Conservation (phyloP, 2,329 filamentous ascomycete genomes). For the Ascochyta koolunga region DNA sequence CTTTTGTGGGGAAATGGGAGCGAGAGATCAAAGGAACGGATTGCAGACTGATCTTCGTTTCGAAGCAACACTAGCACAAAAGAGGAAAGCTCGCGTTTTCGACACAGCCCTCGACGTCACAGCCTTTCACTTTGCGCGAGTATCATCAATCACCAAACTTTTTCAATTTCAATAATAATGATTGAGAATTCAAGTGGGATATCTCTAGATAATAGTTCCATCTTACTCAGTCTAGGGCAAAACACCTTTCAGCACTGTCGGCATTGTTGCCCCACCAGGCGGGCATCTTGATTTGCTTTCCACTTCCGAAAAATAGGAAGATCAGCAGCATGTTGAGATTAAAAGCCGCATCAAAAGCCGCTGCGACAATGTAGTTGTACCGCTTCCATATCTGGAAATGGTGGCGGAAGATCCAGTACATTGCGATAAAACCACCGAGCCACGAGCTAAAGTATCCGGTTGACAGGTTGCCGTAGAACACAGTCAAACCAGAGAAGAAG, state of each 20-base stretch:
- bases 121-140: neutral
- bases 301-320: slow-evolving; percentile 65
- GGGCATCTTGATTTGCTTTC: slow-evolving; percentile 64
- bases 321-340: slow-evolving; percentile 67
- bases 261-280: slow-evolving; percentile 68
- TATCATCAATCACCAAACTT: neutral
- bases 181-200: neutral
- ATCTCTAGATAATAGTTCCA: no score
- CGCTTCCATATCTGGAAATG: slow-evolving; percentile 64
- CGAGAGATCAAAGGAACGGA: neutral
- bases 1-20: slow-evolving; percentile 2
- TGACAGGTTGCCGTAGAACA: slow-evolving; percentile 67
- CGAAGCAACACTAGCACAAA: slow-evolving; percentile 1
- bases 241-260: slow-evolving; percentile 63
- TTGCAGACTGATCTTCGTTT: slow-evolving; percentile 15
- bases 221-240: slow-evolving; percentile 51
- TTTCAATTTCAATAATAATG: neutral
- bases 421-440: slow-evolving; percentile 65
- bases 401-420: slow-evolving; percentile 64
- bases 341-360: slow-evolving; percentile 67
- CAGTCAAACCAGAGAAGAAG: slow-evolving; percentile 62
- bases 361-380: slow-evolving; percentile 67
- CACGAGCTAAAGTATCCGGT: slow-evolving; percentile 64
- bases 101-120: slow-evolving; percentile 14
- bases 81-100: neutral